Percentiles rank a stretch among this genome's conserved stretches.
Evolutionary conservation across 2,329 filamentous ascomycete species (phyloP).

Genomic region (Passalora sequoiae): DNA sequence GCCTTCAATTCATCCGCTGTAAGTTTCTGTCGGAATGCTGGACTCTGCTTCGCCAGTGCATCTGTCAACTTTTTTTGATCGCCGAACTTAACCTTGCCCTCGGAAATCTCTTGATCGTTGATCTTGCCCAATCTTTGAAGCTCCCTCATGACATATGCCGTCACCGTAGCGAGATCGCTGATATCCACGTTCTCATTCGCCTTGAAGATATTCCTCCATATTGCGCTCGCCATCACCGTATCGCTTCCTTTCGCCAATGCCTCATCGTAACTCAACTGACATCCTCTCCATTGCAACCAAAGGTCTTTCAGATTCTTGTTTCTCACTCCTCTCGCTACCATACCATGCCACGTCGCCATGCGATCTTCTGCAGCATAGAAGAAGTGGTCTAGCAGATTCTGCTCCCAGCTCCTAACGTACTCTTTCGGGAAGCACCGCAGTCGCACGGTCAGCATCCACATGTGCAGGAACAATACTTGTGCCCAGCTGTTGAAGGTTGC

Average conservation of each 20-base stretch:
- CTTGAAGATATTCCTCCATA: slow-evolving; percentile 94
- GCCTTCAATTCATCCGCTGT: slow-evolving; percentile 8
- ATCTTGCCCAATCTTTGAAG: slow-evolving; percentile 51
- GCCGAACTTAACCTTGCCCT: slow-evolving; percentile 48
- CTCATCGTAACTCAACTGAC: slow-evolving; percentile 79
- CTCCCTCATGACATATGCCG: slow-evolving; percentile 58
- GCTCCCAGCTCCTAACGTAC: slow-evolving; percentile 70
- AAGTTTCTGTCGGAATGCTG: slow-evolving; percentile 3
- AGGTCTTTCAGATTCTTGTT: slow-evolving; percentile 73
- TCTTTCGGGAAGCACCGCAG: slow-evolving; percentile 71
- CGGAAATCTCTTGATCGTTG: slow-evolving; percentile 48
- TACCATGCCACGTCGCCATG: slow-evolving; percentile 75
- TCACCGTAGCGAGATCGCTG: slow-evolving; percentile 55
- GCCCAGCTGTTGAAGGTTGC: slow-evolving; percentile 95
- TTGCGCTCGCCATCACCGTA: slow-evolving; percentile 69
- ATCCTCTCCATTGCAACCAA: slow-evolving; percentile 86
- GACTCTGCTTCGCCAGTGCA: slow-evolving; percentile 25
- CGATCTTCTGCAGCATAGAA: slow-evolving; percentile 82
- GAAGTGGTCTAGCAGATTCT: slow-evolving; percentile 90
- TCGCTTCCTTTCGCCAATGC: slow-evolving; percentile 66
- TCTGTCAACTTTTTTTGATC: slow-evolving; percentile 38
- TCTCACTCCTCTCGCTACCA: slow-evolving; percentile 50
- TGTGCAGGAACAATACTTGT: slow-evolving; percentile 91
- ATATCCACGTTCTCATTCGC: slow-evolving; percentile 60
- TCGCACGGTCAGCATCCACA: slow-evolving; percentile 83